A percentile compares a stretch with the other conserved stretches of the same genome.
Conservation (phyloP, 106 monocot species). For the Allium sativum region DNA sequence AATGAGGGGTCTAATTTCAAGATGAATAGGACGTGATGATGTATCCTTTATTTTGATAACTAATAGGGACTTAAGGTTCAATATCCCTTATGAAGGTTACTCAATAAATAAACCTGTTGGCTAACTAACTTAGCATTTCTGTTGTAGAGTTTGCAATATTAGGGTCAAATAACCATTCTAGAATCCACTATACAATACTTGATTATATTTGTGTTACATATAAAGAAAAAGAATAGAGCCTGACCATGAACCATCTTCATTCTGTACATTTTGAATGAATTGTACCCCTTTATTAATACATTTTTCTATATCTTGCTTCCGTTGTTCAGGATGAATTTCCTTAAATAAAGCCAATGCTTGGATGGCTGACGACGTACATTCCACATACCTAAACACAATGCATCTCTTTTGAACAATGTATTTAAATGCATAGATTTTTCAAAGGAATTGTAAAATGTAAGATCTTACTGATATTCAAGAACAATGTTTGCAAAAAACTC, state of each 20-base stretch:
- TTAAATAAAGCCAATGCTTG: conserved; percentile 9
- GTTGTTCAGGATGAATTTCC: conserved; percentile 5
- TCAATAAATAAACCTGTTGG: too few relatives aligned
- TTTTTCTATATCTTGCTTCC: conserved; percentile 3
- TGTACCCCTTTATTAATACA: not conserved
- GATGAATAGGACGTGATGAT: too few relatives aligned
- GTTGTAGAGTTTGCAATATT: too few relatives aligned
- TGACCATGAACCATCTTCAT: conserved; percentile 10
- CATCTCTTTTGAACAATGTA: not conserved
- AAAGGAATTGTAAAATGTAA: not conserved
- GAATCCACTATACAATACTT: not conserved
- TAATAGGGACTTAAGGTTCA: too few relatives aligned
- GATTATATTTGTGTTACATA: not conserved
- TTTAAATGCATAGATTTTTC: too few relatives aligned
- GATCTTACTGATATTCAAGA: conserved; percentile 9
- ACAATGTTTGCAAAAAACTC: conserved; percentile 10
- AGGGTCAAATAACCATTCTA: too few relatives aligned
- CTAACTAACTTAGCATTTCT: too few relatives aligned
- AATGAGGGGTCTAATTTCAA: too few relatives aligned
- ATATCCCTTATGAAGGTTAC: too few relatives aligned
- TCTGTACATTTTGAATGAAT: conserved; percentile 7
- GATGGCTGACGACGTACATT: conserved; percentile 7
- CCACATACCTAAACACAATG: conserved; percentile 5
- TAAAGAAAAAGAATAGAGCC: not conserved
- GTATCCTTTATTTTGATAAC: too few relatives aligned